A percentile compares a stretch with the other conserved stretches of the same genome.
phyloP scores from a whole-genome alignment of 805 yeast genomes.

The Hanseniaspora occidentalis region DNA sequence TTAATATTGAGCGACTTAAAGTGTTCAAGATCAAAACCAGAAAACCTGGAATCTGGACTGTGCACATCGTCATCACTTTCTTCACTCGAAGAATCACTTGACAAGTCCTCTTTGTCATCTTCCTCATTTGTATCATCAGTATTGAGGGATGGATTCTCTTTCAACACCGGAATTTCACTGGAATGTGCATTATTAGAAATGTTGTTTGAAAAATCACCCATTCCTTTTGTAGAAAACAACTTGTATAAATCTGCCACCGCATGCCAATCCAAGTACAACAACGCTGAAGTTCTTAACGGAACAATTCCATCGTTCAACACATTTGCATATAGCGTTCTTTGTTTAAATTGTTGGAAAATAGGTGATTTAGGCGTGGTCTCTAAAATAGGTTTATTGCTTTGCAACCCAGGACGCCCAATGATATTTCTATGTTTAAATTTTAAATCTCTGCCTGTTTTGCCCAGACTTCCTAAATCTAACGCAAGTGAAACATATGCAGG shows the following conservation, averaged over 20 bases:
- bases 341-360: slow-evolving; percentile 46
- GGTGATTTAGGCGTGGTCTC: slow-evolving; percentile 68
- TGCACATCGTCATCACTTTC: slow-evolving; percentile 8
- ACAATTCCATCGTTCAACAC: slow-evolving; percentile 90
- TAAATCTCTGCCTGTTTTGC: slow-evolving; percentile 83
- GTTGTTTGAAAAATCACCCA: neutral
- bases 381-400: slow-evolving; percentile 40
- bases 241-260: slow-evolving; percentile 3
- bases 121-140: slow-evolving; percentile 18
- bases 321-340: slow-evolving; percentile 82
- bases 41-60: too few relatives aligned
- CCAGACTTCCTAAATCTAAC: slow-evolving; percentile 79
- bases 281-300: slow-evolving; percentile 80
- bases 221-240: neutral
- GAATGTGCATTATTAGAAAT: neutral
- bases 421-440: slow-evolving; percentile 41
- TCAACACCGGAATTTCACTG: slow-evolving; percentile 2
- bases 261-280: slow-evolving; percentile 73
- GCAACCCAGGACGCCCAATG: slow-evolving; percentile 18
- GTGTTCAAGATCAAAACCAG: too few relatives aligned
- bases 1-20: slow-evolving; percentile 9
- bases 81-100: too few relatives aligned
- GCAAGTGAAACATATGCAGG: slow-evolving; percentile 79
- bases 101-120: slow-evolving; percentile 3
- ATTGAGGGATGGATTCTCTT: neutral